Evolutionary conservation across 106 monocot genomes (phyloP).

Genomic region (Dactylorhiza incarnata): DNA sequence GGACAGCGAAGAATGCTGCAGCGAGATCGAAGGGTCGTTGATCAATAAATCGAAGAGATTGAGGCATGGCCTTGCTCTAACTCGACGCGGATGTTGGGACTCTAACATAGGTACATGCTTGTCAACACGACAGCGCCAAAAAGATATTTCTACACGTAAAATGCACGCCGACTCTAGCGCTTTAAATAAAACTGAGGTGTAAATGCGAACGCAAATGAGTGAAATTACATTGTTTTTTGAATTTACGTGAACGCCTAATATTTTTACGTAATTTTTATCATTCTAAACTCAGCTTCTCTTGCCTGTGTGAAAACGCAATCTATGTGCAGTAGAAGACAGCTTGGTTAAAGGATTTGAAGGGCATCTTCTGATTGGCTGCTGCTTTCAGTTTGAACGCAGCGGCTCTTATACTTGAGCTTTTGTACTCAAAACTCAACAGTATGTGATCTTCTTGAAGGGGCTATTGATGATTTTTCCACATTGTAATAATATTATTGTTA

Average conservation of each 20-base stretch:
- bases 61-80: conserved; percentile 7
- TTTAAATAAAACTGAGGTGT: no score
- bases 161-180: no score
- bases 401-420: not conserved
- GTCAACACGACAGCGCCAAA: not conserved
- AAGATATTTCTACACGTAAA: no score
- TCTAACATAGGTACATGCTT: not conserved
- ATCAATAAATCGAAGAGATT: conserved; percentile 19
- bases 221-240: no score
- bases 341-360: conserved; percentile 48
- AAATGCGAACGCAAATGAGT: no score
- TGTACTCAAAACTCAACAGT: no score
- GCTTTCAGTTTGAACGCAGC: conserved; percentile 32
- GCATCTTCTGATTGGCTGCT: conserved; percentile 29
- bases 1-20: conserved; percentile 2
- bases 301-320: conserved; percentile 26
- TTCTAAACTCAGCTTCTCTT: conserved; percentile 18
- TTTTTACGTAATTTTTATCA: no score
- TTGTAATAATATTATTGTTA: no score
- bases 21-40: not conserved
- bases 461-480: no score
- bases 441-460: no score
- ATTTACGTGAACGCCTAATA: no score
- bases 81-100: not conserved
- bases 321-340: conserved; percentile 33